These are phyloP conservation scores for Collybiopsis confluens DNA, from an alignment of 768 basidiomycete genomes.

Conservation along the genomic window DNA sequence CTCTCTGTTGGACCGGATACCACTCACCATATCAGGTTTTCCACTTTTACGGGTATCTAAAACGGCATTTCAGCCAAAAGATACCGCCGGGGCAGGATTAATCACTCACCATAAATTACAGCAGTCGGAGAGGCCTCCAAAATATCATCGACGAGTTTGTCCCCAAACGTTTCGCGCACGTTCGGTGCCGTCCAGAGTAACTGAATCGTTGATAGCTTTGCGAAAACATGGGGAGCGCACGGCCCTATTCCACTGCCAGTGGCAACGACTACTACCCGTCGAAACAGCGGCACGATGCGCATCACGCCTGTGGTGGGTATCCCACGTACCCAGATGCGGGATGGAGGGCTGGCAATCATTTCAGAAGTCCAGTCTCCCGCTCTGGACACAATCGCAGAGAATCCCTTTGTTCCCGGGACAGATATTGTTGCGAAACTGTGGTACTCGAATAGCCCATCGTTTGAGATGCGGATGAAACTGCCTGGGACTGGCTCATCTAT, in stretches of 20 bases:
- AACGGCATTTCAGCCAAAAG: background rate
- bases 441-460: conserved; percentile 31
- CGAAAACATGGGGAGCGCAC: conserved; percentile 33
- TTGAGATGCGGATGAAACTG: conserved; percentile 19
- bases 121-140: conserved; percentile 29
- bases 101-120: conserved; percentile 30
- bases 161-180: conserved; percentile 39
- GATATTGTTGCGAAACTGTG: conserved; percentile 33
- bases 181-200: conserved; percentile 38
- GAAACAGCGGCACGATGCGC: conserved; percentile 30
- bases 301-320: conserved; percentile 32
- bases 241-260: conserved; percentile 37
- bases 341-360: conserved; percentile 32
- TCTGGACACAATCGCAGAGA: conserved; percentile 31
- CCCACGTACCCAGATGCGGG: conserved; percentile 35
- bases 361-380: conserved; percentile 40
- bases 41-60: conserved; percentile 31
- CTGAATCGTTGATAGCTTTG: conserved; percentile 26
- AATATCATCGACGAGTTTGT: conserved; percentile 34
- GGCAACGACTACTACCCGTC: conserved; percentile 32
- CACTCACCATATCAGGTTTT: conserved; percentile 29
- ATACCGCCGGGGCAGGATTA: background rate
- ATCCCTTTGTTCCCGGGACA: conserved; percentile 21
- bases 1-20: background rate
- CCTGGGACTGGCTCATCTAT: conserved; percentile 19